Evolutionary conservation across 805 yeast species (phyloP).

Genomic region (Metschnikowia arizonensis): DNA sequence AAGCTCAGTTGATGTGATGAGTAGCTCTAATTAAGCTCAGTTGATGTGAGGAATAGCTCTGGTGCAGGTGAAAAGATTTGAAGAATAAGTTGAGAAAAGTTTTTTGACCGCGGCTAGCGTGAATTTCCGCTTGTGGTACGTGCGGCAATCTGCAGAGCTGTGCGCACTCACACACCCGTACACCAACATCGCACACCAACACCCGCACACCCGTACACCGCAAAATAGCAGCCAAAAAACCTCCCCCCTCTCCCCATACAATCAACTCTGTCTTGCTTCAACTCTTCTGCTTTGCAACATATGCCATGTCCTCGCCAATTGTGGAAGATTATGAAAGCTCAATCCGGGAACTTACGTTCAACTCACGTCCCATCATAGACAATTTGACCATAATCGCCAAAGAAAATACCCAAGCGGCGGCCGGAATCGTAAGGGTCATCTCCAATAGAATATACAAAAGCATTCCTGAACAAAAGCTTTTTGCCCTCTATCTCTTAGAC

Average conservation of each 20-base stretch:
- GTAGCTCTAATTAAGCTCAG: too few species aligned
- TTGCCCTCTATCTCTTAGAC: conserved; percentile 78
- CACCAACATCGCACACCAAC: too few species aligned
- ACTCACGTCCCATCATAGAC: conserved; percentile 85
- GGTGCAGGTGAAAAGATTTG: not conserved
- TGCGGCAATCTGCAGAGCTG: not conserved
- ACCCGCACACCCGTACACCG: conserved; percentile 2
- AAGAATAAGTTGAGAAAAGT: conserved; percentile 4
- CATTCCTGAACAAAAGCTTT: conserved; percentile 80
- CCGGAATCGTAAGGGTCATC: conserved; percentile 70
- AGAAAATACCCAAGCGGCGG: conserved; percentile 75
- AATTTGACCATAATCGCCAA: conserved; percentile 81
- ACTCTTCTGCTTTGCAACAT: not conserved
- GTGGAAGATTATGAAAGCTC: conserved; percentile 63
- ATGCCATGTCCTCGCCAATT: conserved; percentile 14
- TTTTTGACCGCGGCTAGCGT: conserved; percentile 15
- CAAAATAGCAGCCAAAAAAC: conserved; percentile 2
- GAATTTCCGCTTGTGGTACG: conserved; percentile 9
- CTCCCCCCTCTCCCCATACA: too few species aligned
- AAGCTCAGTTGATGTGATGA: not conserved
- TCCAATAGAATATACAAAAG: conserved; percentile 70
- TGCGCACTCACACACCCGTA: too few species aligned
- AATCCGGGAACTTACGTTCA: conserved; percentile 73
- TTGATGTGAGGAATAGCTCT: too few species aligned
- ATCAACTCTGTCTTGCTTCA: too few species aligned